Evolutionary conservation across 2,329 filamentous ascomycete genomes (phyloP).

Genomic region (Macrophomina pseudophaseolina): DNA sequence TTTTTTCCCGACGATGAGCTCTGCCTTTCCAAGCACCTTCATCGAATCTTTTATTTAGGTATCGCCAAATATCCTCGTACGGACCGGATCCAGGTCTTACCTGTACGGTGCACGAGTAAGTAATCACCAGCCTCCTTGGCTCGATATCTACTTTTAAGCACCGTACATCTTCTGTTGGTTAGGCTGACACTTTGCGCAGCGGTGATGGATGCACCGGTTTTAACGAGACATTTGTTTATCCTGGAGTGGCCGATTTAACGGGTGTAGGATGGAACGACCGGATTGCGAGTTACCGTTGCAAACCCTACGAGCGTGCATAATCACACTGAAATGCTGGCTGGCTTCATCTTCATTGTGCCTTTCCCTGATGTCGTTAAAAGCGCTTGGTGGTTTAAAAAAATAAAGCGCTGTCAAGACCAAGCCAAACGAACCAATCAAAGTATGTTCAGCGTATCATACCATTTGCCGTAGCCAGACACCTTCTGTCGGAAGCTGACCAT

Average conservation of each 20-base stretch:
- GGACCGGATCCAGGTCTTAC: neutral
- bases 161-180: too few species aligned
- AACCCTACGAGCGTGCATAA: neutral
- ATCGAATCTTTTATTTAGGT: neutral
- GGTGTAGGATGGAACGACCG: slow-evolving; percentile 11
- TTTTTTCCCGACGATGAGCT: neutral
- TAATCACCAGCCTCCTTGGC: neutral
- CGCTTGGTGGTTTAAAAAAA: too few species aligned
- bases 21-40: too few species aligned
- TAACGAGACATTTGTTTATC: neutral
- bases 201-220: neutral
- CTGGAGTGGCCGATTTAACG: neutral
- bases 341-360: too few species aligned
- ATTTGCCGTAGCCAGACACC: too few species aligned
- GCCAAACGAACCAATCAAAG: too few species aligned
- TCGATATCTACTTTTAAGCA: neutral
- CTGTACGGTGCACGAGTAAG: slow-evolving; percentile 4
- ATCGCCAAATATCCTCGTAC: slow-evolving; percentile 9
- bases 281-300: slow-evolving; percentile 6
- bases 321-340: too few species aligned
- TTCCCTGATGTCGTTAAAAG: too few species aligned
- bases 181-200: neutral
- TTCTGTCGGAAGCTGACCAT: too few species aligned
- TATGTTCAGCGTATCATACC: too few species aligned
- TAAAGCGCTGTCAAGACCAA: too few species aligned